Base-by-base conservation (phyloP, 208 protist genomes). In the Trypanosoma cruzi region DNA sequence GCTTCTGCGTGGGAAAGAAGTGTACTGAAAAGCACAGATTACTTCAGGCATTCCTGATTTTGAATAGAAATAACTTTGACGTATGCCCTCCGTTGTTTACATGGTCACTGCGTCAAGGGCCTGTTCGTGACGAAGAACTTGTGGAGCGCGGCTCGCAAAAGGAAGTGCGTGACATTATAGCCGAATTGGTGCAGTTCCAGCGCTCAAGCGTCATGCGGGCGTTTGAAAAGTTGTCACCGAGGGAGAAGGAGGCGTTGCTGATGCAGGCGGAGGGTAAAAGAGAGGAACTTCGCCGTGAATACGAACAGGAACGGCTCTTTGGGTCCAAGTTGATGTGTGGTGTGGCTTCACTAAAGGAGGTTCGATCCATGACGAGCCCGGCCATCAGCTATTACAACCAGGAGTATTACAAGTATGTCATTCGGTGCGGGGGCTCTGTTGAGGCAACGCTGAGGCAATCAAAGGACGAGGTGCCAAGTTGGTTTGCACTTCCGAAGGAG, bases 301-400 rank as follows among this genome's bases (percentile, higher is more conserved):
- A 92, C 66, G 50, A 78, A 52, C 50, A 42, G 7, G 75, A 85
- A 28, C 58, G 82, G 32, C 37, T 82, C 20, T 90, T 91, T 79
- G 53, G 63, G 18, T 68, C 84, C 2, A 83, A 82, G 57, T 42
- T 96, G 18, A 54, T 85, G 66, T 65, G 81, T 20, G 91, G 77
- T 13, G 32, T 90, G 24, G 64, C 74, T 42, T 48, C 50, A 0
- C 58, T 96, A 28, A 85, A 83, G 11, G 88, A 96, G 70, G 63
- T 87, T 29, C 82, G 82, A 16, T 77, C 88, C 0, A 79, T 94
- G 31, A 77, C 73, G 14, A 75, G 10, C 28, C 79, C 82, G 16
- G 40, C 40, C 8, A 40, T 56, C 22, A 65, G 78, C 18, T 91
- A 82, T 63, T 52, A 64, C 22, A 55, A 64, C 31, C 28, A 75